phyloP scores from a whole-genome alignment of 768 basidiomycete species.

The Podaxis pistillaris region DNA sequence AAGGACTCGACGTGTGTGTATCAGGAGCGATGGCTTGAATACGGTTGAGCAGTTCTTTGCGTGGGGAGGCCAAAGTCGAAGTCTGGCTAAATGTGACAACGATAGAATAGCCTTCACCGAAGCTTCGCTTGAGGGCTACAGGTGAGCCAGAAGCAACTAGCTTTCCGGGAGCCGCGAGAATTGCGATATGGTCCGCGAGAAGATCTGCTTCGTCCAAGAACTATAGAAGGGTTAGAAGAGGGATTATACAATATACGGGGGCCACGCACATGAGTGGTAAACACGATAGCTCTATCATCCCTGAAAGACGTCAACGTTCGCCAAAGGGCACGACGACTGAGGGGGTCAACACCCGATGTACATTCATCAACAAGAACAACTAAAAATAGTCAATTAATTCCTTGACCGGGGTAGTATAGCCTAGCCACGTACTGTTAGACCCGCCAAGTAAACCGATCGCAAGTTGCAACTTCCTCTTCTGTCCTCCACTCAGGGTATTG shows the following conservation, averaged over 20 bases:
- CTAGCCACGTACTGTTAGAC: constrained; percentile 52
- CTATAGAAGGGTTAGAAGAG: constrained; percentile 26
- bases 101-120: constrained; percentile 73
- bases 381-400: constrained; percentile 19
- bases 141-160: constrained; percentile 73
- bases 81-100: constrained; percentile 46
- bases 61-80: constrained; percentile 24
- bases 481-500: constrained; percentile 69
- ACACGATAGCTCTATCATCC: constrained; percentile 64
- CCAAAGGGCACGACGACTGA: constrained; percentile 79
- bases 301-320: constrained; percentile 66
- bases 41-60: constrained; percentile 34
- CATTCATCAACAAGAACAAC: constrained; percentile 66
- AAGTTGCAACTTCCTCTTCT: constrained; percentile 82
- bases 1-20: constrained; percentile 38
- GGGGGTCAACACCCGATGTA: constrained; percentile 80
- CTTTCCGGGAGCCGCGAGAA: constrained; percentile 73
- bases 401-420: not conserved
- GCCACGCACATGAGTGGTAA: constrained; percentile 71
- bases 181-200: constrained; percentile 72
- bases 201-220: constrained; percentile 81
- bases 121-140: constrained; percentile 65
- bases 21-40: constrained; percentile 47
- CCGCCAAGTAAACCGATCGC: constrained; percentile 79
- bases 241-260: not conserved